Evolutionary conservation across 139 green algal species (phyloP), one percentile per base, ranked within the genome.

Genomic region (Trebouxia sp.): DNA sequence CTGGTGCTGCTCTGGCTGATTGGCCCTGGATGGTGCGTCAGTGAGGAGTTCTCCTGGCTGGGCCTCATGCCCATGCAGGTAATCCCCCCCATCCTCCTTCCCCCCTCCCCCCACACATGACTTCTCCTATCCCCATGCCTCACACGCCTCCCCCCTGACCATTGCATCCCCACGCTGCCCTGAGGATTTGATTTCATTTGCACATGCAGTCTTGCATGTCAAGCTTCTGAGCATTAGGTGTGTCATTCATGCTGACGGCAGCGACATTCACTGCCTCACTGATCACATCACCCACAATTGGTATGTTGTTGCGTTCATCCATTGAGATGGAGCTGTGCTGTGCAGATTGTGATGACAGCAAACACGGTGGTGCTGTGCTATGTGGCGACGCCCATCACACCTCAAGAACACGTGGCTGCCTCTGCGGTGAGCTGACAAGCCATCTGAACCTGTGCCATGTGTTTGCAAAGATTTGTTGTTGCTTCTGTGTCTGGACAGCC

Each of bases 271-370:
- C n/a, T n/a, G n/a, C n/a, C n/a, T n/a, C n/a, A n/a, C n/a, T n/a
- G n/a, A n/a, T n/a, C n/a, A n/a, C n/a, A n/a, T n/a, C 55, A 30
- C 11, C 9, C 24, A 53, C 4, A 17, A 17, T 17, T 53, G 47
- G 14, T 53, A 53, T 53, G 47, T 53, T 53, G 47, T 53, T 24
- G 22, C 26, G n/a, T 65, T 37, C 24, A 65, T 5, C 28, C 12
- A 38, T 15, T 30, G 62, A 41, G 9, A 17, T 43, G 14, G 14
- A 6, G 28, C n/a, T 72, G 35, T 75, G 6, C 42, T 45, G 41
- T 75, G 41, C 77, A 82, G 77, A 58, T 82, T 47, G 77, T 82
- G 62, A 67, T 50, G 30, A 78, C 78, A 66, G 62, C 45, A 5
- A 55, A 45, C 12, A 38, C 37, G 39, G 62, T 48, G 22, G 42